Evolutionary conservation across 2,329 filamentous ascomycete species (phyloP), one percentile per base, ranked within the genome.

Genomic region (Camillea tinctor): DNA sequence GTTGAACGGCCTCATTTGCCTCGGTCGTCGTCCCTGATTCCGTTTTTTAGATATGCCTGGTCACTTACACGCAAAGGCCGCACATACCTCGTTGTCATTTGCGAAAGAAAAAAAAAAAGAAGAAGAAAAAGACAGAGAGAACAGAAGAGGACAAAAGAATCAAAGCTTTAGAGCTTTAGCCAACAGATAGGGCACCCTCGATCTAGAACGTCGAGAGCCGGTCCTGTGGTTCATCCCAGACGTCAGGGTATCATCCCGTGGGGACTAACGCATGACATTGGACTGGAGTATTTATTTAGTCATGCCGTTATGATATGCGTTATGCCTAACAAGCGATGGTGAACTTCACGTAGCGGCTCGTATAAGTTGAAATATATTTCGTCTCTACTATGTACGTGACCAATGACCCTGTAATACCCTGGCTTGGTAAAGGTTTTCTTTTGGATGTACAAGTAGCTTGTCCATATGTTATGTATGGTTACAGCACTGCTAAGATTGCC

Each of bases 221-320:
- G 26, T 30, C 26, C 26, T 58, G 54, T 53, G 23, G 15, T 60
- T 50, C 55, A 55, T 56, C 57, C 52, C 58, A 60, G 58, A 65
- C 65, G 61, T 59, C 58, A 66, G 61, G 63, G 63, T 66, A 56
- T 54, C 63, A 66, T 66, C 65, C 63, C 65, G 63, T 58, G 22
- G 64, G 57, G 51, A 61, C 55, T 60, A 63, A 65, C 63, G 61
- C 60, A 66, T 64, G 62, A 64, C 63, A 64, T 60, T 44, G 4
- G 36, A 4, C 36, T 44, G 36, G 36, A n/a, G 36, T 44, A 44
- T 44, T 44, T 44, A 44, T 44, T 44, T 44, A 15, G 36, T 44
- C 36, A n/a, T 17, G 17, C 17, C 36, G 6, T 17, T 44, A 44
- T 44, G 17, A 44, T 44, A 26, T 24, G 51, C 23, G 51, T 24